phyloP scores from a whole-genome alignment of 208 protist genomes.

The Crithidia expoeki region DNA sequence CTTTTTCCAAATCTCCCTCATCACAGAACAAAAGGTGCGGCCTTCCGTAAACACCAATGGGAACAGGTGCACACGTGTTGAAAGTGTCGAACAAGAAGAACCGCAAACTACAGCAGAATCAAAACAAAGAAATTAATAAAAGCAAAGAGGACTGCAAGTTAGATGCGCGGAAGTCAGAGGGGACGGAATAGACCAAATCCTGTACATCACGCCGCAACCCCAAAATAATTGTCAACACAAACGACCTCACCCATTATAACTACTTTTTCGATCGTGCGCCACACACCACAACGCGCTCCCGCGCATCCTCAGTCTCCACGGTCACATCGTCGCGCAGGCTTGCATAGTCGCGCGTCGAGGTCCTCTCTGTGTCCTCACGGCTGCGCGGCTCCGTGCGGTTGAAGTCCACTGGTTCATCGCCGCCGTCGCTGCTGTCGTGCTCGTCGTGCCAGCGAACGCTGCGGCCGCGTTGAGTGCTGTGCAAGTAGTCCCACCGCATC shows the following conservation, averaged over 20 bases:
- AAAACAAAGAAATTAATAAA: no score
- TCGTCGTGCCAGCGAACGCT: slow-evolving; percentile 17
- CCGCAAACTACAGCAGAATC: no score
- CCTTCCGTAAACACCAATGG: no score
- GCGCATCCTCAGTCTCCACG: not conserved
- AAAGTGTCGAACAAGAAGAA: no score
- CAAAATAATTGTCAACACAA: not conserved
- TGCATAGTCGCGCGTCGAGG: slow-evolving; percentile 22
- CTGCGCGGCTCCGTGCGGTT: not conserved
- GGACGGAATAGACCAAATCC: no score
- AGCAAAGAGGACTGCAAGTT: no score
- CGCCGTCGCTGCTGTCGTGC: slow-evolving; percentile 1
- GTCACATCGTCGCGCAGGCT: slow-evolving; percentile 31
- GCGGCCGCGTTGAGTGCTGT: slow-evolving; percentile 3
- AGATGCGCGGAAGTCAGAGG: no score
- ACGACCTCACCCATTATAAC: not conserved
- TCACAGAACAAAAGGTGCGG: no score
- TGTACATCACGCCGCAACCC: not conserved
- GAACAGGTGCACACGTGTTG: no score
- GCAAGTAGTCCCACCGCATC: slow-evolving; percentile 31
- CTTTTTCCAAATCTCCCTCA: no score
- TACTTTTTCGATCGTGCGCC: not conserved
- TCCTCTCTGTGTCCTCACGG: slow-evolving; percentile 20
- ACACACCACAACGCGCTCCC: not conserved
- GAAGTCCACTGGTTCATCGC: slow-evolving; percentile 13